phyloP scores from a whole-genome alignment of 2,329 filamentous ascomycete genomes.

The Clonostachys rhizophaga region DNA sequence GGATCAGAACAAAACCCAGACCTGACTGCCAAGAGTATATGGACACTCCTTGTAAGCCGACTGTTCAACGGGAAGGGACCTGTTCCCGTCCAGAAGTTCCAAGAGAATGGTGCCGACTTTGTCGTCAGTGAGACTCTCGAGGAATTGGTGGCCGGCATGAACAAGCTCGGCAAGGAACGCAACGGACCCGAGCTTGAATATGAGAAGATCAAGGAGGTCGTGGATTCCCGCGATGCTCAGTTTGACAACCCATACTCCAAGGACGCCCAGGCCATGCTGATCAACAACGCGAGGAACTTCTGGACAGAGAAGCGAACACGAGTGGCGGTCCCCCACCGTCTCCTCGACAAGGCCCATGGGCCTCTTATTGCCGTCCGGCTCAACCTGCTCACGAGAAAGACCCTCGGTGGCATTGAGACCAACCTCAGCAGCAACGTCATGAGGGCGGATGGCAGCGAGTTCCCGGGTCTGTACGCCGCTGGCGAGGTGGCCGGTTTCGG shows the following conservation, averaged over 20 bases:
- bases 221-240: conserved; percentile 51
- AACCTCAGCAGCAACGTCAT: conserved; percentile 52
- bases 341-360: conserved; percentile 49
- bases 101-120: conserved; percentile 55
- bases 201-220: conserved; percentile 33
- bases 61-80: conserved; percentile 48
- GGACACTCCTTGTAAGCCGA: conserved; percentile 40
- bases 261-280: conserved; percentile 58
- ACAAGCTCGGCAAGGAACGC: conserved; percentile 41
- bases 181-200: conserved; percentile 42
- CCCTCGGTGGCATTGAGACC: conserved; percentile 55
- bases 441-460: conserved; percentile 37
- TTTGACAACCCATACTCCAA: conserved; percentile 53
- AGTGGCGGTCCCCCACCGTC: conserved; percentile 46
- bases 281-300: conserved; percentile 50
- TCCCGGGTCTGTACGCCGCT: conserved; percentile 53
- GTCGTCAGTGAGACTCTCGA: conserved; percentile 50
- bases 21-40: conserved; percentile 51
- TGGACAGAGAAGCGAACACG: conserved; percentile 47
- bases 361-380: conserved; percentile 57
- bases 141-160: conserved; percentile 54
- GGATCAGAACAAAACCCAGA: conserved; percentile 62
- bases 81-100: conserved; percentile 50
- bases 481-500: conserved; percentile 58
- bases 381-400: conserved; percentile 58